Base-by-base conservation (phyloP, 2,329 filamentous ascomycete genomes). In the Diaporthe sp. region DNA sequence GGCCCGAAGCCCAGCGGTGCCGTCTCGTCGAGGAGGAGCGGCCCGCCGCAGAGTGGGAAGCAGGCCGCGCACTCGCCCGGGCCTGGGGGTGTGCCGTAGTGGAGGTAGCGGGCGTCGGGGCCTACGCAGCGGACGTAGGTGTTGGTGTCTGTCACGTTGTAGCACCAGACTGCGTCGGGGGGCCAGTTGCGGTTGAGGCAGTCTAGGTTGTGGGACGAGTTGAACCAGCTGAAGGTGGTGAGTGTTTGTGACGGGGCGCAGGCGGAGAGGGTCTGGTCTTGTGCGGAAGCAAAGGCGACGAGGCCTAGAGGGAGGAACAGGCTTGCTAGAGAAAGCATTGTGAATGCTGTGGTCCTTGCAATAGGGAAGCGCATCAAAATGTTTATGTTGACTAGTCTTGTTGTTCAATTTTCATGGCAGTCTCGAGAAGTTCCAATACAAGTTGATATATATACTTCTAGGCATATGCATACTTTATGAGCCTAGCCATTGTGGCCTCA, bases 121-220 rank as follows among this genome's bases (percentile, higher is more conserved):
- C 74, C 65, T 20, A 42, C 28, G 3, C 58, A 42, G 58, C 39
- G 47, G 49, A 44, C 68, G 5, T 47, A 28, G 51, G 2, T 39
- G 39, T 51, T 57, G 28, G 72, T 20, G 7, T 70, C 53, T n/a
- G 74, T 75, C 28, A 31, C 57, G 31, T 75, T 75, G 34, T 61
- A 75, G 68, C 74, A 75, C 47, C 71, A 70, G 25, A 63, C 49
- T 31, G 74, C 34, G 39, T 37, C 68, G 25, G 74, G 31, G 15
- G 74, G 68, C 12, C 44, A 75, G 39, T 75, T 75, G 9, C 58
- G 68, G 28, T 49, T 65, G 68, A 39, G 37, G 51, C 74, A 75
- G 60, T 75, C 74, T 44, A 75, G 51, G 15, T 75, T 75, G 74
- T 75, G 74, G 15, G 74, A 72, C 2, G 68, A 72, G 60, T 75